phyloP scores from a whole-genome alignment of 2,329 filamentous ascomycete species.

The Penicillium sp. region DNA sequence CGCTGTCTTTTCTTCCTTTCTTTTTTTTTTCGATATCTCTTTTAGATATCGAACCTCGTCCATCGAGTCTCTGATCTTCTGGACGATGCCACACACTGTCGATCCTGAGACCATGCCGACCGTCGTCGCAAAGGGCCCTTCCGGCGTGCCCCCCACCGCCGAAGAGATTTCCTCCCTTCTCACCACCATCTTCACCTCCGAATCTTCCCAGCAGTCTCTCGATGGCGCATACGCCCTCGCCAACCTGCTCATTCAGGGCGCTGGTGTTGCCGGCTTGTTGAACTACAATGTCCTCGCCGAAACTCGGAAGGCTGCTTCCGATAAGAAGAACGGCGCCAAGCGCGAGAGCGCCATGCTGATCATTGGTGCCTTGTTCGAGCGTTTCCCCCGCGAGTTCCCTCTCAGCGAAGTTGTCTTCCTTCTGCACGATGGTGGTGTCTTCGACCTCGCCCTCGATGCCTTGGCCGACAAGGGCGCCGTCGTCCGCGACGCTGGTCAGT shows the following conservation, averaged over 20 bases:
- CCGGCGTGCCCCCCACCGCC: slow-evolving; percentile 57
- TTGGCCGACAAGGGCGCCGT: slow-evolving; percentile 87
- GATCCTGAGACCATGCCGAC: slow-evolving; percentile 46
- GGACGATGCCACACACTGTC: slow-evolving; percentile 51
- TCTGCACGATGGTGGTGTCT: slow-evolving; percentile 73
- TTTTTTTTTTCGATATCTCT: slow-evolving; percentile 15
- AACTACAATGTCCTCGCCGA: slow-evolving; percentile 64
- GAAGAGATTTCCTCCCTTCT: slow-evolving; percentile 68
- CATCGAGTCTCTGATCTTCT: slow-evolving; percentile 4
- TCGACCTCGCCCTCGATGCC: slow-evolving; percentile 75
- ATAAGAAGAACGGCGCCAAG: slow-evolving; percentile 88
- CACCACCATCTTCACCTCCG: slow-evolving; percentile 67
- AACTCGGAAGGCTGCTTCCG: slow-evolving; percentile 74
- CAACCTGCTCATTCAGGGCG: slow-evolving; percentile 64
- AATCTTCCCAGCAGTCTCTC: slow-evolving; percentile 68
- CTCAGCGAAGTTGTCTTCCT: slow-evolving; percentile 80
- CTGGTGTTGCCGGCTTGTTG: slow-evolving; percentile 63
- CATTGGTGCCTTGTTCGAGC: slow-evolving; percentile 89
- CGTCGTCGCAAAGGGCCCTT: slow-evolving; percentile 51
- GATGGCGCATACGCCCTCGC: slow-evolving; percentile 67
- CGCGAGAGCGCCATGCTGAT: slow-evolving; percentile 95
- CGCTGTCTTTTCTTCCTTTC: not conserved
- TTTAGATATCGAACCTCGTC: slow-evolving; percentile 5
- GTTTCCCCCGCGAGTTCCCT: slow-evolving; percentile 74
- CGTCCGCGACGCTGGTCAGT: slow-evolving; percentile 88